These are phyloP conservation scores for Periconia sp. DNA, from an alignment of 2,329 filamentous ascomycete species.

Conservation along the genomic window DNA sequence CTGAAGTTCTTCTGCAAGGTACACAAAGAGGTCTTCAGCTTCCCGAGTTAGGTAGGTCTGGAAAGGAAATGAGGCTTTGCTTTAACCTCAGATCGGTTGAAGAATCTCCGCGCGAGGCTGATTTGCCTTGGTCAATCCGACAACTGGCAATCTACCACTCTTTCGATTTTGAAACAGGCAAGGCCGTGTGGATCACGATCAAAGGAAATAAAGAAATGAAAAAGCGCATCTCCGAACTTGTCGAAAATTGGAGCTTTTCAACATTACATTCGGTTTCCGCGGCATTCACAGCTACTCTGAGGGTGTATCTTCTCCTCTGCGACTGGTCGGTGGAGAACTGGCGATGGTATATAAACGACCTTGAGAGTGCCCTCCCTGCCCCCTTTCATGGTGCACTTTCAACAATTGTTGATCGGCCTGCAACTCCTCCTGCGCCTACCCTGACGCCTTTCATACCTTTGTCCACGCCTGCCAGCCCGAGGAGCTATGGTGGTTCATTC, in stretches of 20 bases:
- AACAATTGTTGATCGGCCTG: conserved; percentile 15
- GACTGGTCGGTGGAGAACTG: conserved; percentile 51
- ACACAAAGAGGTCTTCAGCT: conserved; percentile 18
- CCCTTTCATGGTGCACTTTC: conserved; percentile 17
- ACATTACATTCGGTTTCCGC: no score
- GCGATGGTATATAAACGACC: conserved; percentile 50
- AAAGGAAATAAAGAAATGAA: conserved; percentile 47
- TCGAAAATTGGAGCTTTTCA: no score
- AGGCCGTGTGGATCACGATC: conserved; percentile 44
- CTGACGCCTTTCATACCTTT: no score
- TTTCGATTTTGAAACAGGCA: conserved; percentile 45
- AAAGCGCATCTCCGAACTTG: conserved; percentile 31
- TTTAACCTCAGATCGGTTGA: conserved; percentile 51
- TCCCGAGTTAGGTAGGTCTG: conserved; percentile 43
- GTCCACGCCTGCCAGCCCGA: no score
- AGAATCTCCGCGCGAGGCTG: conserved; percentile 15
- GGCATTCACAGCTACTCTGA: conserved; percentile 30
- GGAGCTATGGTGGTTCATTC: no score
- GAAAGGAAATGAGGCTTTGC: conserved; percentile 43
- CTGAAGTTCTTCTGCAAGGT: conserved; percentile 27
- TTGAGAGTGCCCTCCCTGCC: conserved; percentile 40
- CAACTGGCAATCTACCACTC: conserved; percentile 47
- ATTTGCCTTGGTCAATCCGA: conserved; percentile 45
- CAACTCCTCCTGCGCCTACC: conserved; percentile 5
- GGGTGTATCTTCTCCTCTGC: conserved; percentile 42